Percentiles rank a stretch among this genome's conserved stretches.
phyloP scores from a whole-genome alignment of 768 basidiomycete species.

The Obba rivulosa region DNA sequence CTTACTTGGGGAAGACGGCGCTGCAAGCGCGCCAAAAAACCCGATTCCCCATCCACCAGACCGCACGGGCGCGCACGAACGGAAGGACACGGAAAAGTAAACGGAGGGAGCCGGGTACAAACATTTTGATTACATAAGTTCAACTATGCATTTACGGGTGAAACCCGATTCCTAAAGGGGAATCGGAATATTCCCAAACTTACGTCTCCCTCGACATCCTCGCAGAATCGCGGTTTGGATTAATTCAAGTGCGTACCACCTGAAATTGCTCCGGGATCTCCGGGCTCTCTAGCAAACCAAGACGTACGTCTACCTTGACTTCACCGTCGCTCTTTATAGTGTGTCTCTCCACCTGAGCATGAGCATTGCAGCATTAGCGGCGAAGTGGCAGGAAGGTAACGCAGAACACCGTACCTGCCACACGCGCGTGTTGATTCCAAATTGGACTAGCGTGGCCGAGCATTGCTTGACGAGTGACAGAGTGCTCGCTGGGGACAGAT shows the following conservation, averaged over 20 bases:
- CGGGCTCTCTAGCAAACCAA: conserved; percentile 55
- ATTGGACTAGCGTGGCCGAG: conserved; percentile 45
- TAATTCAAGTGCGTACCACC: conserved; percentile 53
- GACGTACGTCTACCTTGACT: conserved; percentile 29
- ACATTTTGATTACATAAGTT: too few species aligned
- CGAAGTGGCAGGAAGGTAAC: not conserved
- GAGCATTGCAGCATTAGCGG: not conserved
- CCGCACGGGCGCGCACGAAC: too few species aligned
- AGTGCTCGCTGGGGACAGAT: conserved; percentile 13
- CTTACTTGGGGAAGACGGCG: too few species aligned
- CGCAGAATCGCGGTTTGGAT: too few species aligned
- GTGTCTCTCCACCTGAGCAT: conserved; percentile 40
- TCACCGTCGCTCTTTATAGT: conserved; percentile 34
- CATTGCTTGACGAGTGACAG: conserved; percentile 45
- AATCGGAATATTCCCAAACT: too few species aligned
- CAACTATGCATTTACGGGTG: too few species aligned
- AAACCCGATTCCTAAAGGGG: too few species aligned
- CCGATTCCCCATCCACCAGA: too few species aligned
- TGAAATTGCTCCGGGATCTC: conserved; percentile 71
- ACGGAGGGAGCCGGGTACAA: too few species aligned
- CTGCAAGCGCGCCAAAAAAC: too few species aligned
- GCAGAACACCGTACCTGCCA: conserved; percentile 51
- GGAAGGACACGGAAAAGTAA: too few species aligned
- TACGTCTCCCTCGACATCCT: too few species aligned
- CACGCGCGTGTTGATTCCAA: conserved; percentile 65